Base-by-base conservation (phyloP, 352 stramenopile genomes). In the Aphanomyces astaci region DNA sequence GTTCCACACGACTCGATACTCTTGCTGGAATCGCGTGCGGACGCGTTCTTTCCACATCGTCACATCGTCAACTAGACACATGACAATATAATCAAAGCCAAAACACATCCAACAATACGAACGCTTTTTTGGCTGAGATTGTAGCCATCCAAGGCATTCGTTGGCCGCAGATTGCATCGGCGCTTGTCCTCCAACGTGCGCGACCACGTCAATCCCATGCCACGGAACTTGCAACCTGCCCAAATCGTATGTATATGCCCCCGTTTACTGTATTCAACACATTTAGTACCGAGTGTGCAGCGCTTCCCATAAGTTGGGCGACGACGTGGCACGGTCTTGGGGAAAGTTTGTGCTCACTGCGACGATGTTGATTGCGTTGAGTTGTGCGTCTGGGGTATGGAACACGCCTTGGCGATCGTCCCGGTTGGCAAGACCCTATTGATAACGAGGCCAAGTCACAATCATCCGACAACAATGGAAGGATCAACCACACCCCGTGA, bases 161-260 rank as follows among this genome's bases (percentile, higher is more conserved):
- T 83, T 56, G 2, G 78, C 77, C 32, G 81, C 80, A 71, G 90
- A 78, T 43, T 91, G 84, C 39, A 93, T 78, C 2, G 81, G 80
- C 0, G 90, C 82, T 74, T 93, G 84, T 2, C 84, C 84, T 17
- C 84, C 82, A 43, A 91, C 53, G 56, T 93, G 82, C 2, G 91
- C 55, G 17, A 91, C 71, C n/a, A 80, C 76, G 52, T 93, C 82
- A 15, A 93, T 73, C 9, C 82, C 80, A 46, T 80, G 85, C 82
- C 82, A 93, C 3, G 82, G 80, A 0, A 81, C 59, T 56, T 77
- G 72, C 11, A 83, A 72, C 2, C 62, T 68, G 33, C n/a, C 19
- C 2, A 31, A 4, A 66, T 52, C 11, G 13, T 45, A 30, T 27
- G 9, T 0, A 65, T 10, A 64, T 53, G 57, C 24, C n/a, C n/a